These are phyloP conservation scores for Claviceps cyperi DNA, from an alignment of 2,329 filamentous ascomycete species.

Conservation along the genomic window DNA sequence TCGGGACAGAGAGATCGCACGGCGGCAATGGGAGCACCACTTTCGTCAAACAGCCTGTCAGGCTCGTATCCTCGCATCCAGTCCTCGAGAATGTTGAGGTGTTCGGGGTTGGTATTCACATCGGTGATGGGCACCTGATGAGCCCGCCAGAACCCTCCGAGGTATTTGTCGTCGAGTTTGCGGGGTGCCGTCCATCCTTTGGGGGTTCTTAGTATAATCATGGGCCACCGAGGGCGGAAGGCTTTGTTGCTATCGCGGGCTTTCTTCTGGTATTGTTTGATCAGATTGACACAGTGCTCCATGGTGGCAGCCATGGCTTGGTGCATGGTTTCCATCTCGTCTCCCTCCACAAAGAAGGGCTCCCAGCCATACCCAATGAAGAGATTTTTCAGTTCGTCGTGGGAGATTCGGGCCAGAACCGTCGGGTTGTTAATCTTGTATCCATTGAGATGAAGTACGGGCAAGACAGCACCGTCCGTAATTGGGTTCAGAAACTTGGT, in stretches of 20 bases:
- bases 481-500: slow-evolving; percentile 73
- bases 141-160: slow-evolving; percentile 65
- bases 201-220: slow-evolving; percentile 63
- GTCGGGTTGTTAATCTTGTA: slow-evolving; percentile 81
- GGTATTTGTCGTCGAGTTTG: slow-evolving; percentile 53
- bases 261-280: slow-evolving; percentile 53
- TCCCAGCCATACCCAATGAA: slow-evolving; percentile 66
- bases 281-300: slow-evolving; percentile 57
- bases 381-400: slow-evolving; percentile 55
- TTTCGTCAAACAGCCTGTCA: slow-evolving; percentile 51
- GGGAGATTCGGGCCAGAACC: slow-evolving; percentile 56
- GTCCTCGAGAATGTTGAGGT: slow-evolving; percentile 53
- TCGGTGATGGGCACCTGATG: slow-evolving; percentile 68
- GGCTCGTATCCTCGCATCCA: slow-evolving; percentile 71
- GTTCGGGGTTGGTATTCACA: slow-evolving; percentile 47
- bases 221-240: slow-evolving; percentile 60
- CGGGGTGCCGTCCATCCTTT: slow-evolving; percentile 71
- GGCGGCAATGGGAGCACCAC: slow-evolving; percentile 48
- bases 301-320: slow-evolving; percentile 69
- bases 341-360: slow-evolving; percentile 68
- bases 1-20: slow-evolving; percentile 50
- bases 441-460: slow-evolving; percentile 65
- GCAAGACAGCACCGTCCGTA: slow-evolving; percentile 62
- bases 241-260: slow-evolving; percentile 56
- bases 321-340: slow-evolving; percentile 60